These are phyloP conservation scores for Setaria viridis DNA, from an alignment of 202 grass and related monocot genomes.

Conservation along the genomic window DNA sequence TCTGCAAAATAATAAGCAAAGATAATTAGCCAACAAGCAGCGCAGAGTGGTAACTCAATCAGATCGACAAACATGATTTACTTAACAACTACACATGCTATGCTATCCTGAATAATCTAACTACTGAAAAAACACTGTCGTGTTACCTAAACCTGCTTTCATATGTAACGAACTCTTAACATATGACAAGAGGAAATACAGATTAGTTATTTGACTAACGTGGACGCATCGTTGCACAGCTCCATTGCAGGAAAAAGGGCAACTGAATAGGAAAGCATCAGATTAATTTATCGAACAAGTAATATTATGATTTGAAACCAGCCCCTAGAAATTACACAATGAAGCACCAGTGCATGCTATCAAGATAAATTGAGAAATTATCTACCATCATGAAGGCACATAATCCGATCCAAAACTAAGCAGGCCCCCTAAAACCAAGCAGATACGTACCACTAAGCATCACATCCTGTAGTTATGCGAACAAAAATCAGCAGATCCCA, in stretches of 20 bases:
- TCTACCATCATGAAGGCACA: not conserved
- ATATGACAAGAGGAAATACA: not conserved
- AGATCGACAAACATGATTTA: not conserved
- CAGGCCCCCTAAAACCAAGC: not conserved
- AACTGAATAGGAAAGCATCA: not conserved
- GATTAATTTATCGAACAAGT: not conserved
- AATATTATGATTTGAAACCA: not conserved
- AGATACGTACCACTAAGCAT: not conserved
- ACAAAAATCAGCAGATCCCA: not conserved
- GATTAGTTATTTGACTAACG: not conserved
- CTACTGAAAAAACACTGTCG: not conserved
- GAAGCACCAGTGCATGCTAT: not conserved
- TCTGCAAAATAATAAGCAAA: constrained; percentile 49
- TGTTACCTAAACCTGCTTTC: not conserved
- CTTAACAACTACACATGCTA: not conserved
- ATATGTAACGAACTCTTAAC: not conserved
- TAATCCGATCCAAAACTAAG: not conserved
- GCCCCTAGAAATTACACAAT: not conserved
- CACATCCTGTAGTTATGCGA: not conserved
- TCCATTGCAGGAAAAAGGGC: not conserved
- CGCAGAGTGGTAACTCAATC: not conserved
- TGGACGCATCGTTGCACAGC: not conserved
- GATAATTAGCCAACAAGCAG: not conserved
- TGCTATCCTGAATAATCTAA: not conserved
- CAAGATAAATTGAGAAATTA: not conserved